Percentiles rank a stretch among this genome's conserved stretches.
Conservation (phyloP, 1,284 basidiomycete species). For the Moesziomyces globuligerus region DNA sequence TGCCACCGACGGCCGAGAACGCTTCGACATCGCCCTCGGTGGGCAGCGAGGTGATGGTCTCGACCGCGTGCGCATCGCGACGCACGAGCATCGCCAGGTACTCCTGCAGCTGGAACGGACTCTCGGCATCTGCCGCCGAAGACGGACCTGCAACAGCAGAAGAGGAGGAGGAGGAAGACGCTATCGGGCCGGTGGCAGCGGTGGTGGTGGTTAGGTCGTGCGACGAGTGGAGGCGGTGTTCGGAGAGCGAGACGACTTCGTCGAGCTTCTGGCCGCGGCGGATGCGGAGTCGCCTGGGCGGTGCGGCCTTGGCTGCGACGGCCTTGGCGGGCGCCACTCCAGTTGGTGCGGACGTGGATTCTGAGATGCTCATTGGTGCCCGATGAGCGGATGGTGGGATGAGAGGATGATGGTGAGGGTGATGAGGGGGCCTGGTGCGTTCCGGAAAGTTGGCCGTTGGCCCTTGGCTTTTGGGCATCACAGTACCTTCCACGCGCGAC, state of each 20-base stretch:
- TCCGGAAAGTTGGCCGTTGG: too few relatives aligned
- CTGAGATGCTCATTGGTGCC: constrained; percentile 46
- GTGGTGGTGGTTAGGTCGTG: constrained; percentile 2
- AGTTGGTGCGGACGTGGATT: constrained; percentile 9
- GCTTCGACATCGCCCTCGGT: constrained; percentile 41
- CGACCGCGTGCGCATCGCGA: constrained; percentile 85
- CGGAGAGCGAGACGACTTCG: constrained; percentile 31
- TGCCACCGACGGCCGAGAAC: constrained; percentile 64
- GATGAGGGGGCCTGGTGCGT: not conserved
- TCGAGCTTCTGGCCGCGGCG: constrained; percentile 53
- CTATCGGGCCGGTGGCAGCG: constrained; percentile 6
- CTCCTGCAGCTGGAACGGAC: constrained; percentile 92
- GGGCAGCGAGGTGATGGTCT: constrained; percentile 77
- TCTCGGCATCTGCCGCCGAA: constrained; percentile 71
- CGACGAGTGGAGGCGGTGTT: constrained; percentile 16
- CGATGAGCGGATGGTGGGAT: constrained; percentile 7
- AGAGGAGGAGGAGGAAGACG: constrained; percentile 8
- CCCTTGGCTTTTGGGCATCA: too few relatives aligned
- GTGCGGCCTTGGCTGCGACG: constrained; percentile 5
- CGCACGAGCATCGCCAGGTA: constrained; percentile 89
- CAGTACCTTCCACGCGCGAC: too few relatives aligned
- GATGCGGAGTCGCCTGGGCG: constrained; percentile 31
- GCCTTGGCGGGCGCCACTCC: not conserved
- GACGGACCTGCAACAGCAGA: constrained; percentile 6
- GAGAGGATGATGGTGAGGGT: constrained; percentile 2